These are phyloP conservation scores for Blastomyces percursus DNA, from an alignment of 2,329 filamentous ascomycete species.

Conservation along the genomic window DNA sequence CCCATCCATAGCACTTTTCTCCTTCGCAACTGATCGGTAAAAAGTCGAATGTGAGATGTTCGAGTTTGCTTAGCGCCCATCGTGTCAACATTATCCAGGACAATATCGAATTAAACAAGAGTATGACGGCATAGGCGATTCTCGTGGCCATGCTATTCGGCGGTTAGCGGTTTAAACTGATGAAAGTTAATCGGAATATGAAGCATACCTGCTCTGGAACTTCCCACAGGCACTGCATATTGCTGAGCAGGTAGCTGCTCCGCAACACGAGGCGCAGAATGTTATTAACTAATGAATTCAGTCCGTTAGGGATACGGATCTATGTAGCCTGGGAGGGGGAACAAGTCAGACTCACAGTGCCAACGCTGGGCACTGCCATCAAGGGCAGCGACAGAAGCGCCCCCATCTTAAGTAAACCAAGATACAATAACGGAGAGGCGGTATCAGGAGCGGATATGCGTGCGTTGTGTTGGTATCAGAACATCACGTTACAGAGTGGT, in stretches of 20 bases:
- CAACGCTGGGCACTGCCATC: constrained; percentile 72
- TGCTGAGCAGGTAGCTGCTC: constrained; percentile 90
- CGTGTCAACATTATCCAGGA: constrained; percentile 99
- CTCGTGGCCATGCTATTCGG: constrained; percentile 76
- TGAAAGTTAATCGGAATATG: constrained; percentile 7
- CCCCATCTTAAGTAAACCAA: constrained; percentile 53
- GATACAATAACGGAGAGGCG: not conserved
- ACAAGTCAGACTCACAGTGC: constrained; percentile 55
- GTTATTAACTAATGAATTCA: constrained; percentile 53
- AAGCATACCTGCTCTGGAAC: constrained; percentile 74
- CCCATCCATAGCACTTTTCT: constrained; percentile 86
- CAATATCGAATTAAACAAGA: constrained; percentile 90
- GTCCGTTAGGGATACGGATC: not conserved
- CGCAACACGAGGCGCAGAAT: constrained; percentile 82
- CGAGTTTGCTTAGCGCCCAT: constrained; percentile 93
- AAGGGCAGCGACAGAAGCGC: constrained; percentile 82
- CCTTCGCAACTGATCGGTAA: constrained; percentile 89
- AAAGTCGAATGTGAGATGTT: constrained; percentile 86
- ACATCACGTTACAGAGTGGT: not conserved
- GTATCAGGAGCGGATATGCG: not conserved
- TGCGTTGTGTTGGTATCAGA: not conserved
- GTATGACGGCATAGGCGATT: constrained; percentile 89
- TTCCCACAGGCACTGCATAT: constrained; percentile 94
- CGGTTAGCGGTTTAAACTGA: constrained; percentile 17
- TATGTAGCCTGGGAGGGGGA: constrained; percentile 1